A percentile compares a stretch with the other conserved stretches of the same genome.
Conservation (phyloP, 495 filamentous ascomycete species). For the Margaritispora aquatica region DNA sequence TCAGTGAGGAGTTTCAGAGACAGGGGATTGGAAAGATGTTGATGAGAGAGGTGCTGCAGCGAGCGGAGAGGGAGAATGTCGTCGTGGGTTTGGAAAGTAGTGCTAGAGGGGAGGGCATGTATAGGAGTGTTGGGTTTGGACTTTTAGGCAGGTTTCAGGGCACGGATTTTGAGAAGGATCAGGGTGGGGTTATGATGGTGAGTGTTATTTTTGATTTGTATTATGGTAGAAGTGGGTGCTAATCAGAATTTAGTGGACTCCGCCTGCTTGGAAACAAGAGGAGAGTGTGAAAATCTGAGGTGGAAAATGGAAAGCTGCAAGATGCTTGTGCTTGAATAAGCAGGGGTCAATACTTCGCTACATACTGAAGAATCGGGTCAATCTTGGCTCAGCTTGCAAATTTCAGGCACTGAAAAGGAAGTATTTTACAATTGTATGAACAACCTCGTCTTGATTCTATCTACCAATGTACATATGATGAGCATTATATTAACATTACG, state of each 20-base stretch:
- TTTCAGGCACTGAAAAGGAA: too few species aligned
- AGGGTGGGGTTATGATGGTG: constrained; percentile 8
- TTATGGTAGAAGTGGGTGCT: background rate
- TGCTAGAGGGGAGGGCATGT: constrained; percentile 10
- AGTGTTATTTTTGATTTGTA: background rate
- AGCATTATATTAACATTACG: too few species aligned
- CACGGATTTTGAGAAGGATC: background rate
- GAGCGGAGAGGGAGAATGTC: constrained; percentile 16
- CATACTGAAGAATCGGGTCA: too few species aligned
- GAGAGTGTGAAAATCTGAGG: constrained; percentile 1
- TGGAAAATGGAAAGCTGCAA: too few species aligned
- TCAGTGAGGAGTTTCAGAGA: constrained; percentile 12
- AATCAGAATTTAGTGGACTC: background rate
- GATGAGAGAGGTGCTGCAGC: constrained; percentile 16
- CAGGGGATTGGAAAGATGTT: constrained; percentile 18
- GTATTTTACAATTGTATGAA: too few species aligned
- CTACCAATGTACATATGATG: too few species aligned
- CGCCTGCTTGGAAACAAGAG: constrained; percentile 3
- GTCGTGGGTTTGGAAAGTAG: constrained; percentile 17
- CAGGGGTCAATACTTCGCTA: too few species aligned
- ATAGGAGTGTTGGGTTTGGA: constrained; percentile 15
- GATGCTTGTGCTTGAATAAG: too few species aligned
- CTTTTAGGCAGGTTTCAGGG: constrained; percentile 3
- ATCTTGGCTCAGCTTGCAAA: too few species aligned
- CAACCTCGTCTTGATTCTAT: too few species aligned